Percentiles rank a stretch among this genome's conserved stretches.
Evolutionary conservation across 495 filamentous ascomycete genomes (phyloP).

Genomic region (Pseudomonodictys pantanalensis): DNA sequence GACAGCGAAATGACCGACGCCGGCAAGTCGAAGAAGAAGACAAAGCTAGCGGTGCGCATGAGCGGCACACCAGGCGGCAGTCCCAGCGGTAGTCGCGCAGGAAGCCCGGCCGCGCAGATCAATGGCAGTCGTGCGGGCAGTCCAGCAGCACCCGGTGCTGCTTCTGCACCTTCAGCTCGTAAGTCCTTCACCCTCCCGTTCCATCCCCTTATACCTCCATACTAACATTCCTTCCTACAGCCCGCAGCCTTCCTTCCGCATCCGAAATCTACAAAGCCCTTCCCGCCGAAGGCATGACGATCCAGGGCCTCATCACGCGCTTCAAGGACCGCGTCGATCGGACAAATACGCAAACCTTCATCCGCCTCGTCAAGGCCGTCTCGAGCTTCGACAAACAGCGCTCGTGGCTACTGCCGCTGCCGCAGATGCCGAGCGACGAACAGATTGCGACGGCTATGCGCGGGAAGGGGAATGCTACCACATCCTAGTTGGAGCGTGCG

Average conservation of each 20-base stretch:
- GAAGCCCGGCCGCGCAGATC: slow-evolving; percentile 46
- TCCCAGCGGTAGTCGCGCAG: slow-evolving; percentile 41
- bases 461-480: too few species aligned
- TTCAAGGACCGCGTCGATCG: slow-evolving; percentile 59
- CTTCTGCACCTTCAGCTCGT: slow-evolving; percentile 43
- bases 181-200: slow-evolving; percentile 2
- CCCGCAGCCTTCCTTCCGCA: slow-evolving; percentile 46
- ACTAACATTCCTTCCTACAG: slow-evolving; percentile 12
- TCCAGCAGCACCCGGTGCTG: slow-evolving; percentile 40
- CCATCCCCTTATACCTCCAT: slow-evolving; percentile 30
- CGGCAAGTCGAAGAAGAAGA: slow-evolving; percentile 63
- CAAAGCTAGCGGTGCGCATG: slow-evolving; percentile 62
- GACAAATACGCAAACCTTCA: slow-evolving; percentile 47
- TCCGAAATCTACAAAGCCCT: slow-evolving; percentile 71
- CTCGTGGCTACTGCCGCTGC: slow-evolving; percentile 17
- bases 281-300: slow-evolving; percentile 64
- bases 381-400: slow-evolving; percentile 43
- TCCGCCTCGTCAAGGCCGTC: slow-evolving; percentile 52
- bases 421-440: slow-evolving; percentile 22
- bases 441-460: slow-evolving; percentile 4
- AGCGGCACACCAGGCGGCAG: slow-evolving; percentile 43
- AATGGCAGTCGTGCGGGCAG: slow-evolving; percentile 49
- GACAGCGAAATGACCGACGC: slow-evolving; percentile 75
- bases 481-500: too few species aligned
- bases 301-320: slow-evolving; percentile 57